Base-by-base conservation (phyloP, 1,139 yeast species). In the Nadsonia commutata region DNA sequence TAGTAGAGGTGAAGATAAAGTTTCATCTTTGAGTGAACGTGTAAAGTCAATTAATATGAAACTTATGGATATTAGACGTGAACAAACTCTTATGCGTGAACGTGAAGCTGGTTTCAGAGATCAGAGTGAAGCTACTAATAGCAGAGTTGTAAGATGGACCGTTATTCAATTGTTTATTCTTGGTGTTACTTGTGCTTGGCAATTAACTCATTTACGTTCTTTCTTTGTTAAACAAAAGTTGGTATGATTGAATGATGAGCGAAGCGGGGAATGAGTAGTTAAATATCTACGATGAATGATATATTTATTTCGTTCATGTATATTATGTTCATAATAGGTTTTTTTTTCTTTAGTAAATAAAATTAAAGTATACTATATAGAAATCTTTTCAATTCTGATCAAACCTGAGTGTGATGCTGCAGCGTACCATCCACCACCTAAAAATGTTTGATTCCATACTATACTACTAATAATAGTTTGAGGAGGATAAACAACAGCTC, bases 21-120 rank as follows among this genome's bases (percentile, higher is more conserved):
- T 77, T 36, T 67, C 66, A 48, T 53, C 67, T 11, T 56, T 81
- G 43, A 72, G 76, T 23, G 73, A 69, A 46, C 71, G 74, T 45
- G 71, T 80, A 20, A 67, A 69, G 46, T 63, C 63, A 20, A 61
- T 80, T 50, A 74, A 70, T 52, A 67, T 71, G 43, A 78, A 78
- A 54, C 66, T 80, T 47, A 60, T 63, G 20, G 74, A 71, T 47
- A 72, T 81, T 46, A 71, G 70, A 56, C 66, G 80, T 44, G 90
- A 81, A 54, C 90, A 80, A 59, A 61, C 62, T 27, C 65, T 78
- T 48, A 76, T 80, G 57, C 68, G 88, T 51, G 82, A 76, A 49
- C 75, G 85, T 53, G 93, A 81, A 57, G 77, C 76, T 9, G 57
- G 57, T 38, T 81, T 80, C 60, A 66, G 93, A 56, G 80, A 81